Evolutionary conservation across 2,329 filamentous ascomycete species (phyloP).

Genomic region (Alternaria brassicae): DNA sequence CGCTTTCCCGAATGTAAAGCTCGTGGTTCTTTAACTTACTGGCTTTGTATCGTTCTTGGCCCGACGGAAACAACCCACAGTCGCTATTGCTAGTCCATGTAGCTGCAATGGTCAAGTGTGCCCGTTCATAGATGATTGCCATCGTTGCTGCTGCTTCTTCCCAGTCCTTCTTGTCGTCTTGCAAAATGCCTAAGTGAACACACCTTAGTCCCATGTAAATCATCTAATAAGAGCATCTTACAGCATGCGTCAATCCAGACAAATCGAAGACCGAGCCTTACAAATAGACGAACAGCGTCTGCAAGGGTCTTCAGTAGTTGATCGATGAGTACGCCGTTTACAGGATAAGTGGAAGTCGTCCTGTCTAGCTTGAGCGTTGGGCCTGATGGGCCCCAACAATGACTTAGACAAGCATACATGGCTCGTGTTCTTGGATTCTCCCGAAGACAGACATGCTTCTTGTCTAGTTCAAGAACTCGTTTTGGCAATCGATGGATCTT

Average conservation of each 20-base stretch:
- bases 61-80: neutral
- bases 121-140: neutral
- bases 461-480: neutral
- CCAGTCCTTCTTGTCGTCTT: neutral
- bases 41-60: neutral
- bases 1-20: neutral
- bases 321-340: neutral
- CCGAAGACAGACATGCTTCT: neutral
- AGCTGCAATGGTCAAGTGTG: neutral
- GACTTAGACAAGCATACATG: slow-evolving; percentile 1
- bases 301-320: neutral
- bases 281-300: fast-evolving
- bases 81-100: neutral
- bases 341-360: fast-evolving
- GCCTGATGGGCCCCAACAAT: neutral
- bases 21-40: neutral
- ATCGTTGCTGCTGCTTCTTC: neutral
- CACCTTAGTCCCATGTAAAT: neutral
- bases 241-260: neutral
- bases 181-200: neutral
- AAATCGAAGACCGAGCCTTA: neutral
- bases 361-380: neutral
- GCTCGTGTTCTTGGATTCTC: fast-evolving
- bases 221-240: neutral
- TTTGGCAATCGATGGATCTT: neutral